These are phyloP conservation scores for Eimeria necatrix DNA, from an alignment of 169 alveolate species.

Conservation along the genomic window DNA sequence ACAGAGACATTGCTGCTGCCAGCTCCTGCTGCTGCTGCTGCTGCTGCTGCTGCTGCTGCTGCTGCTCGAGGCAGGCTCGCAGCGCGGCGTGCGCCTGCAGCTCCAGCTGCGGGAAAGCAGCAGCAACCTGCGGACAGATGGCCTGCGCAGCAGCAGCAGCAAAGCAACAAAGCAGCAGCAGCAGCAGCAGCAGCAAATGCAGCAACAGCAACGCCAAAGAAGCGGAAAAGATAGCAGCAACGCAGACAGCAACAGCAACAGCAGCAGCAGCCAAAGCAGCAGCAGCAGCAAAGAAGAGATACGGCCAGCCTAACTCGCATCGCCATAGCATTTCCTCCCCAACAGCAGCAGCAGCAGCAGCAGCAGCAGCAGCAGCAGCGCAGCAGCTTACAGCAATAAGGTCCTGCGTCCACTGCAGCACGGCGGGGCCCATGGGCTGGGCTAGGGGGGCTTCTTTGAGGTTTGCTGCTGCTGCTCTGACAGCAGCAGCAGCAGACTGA, in stretches of 20 bases:
- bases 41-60: background rate
- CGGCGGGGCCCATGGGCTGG: background rate
- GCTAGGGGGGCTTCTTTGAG: background rate
- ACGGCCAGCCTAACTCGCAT: too few species aligned
- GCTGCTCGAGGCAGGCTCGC: background rate
- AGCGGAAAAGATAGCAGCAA: background rate
- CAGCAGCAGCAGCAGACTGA: background rate
- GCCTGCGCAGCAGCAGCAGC: background rate
- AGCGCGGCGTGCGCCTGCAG: background rate
- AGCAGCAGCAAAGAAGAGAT: too few species aligned
- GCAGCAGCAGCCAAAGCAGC: too few species aligned
- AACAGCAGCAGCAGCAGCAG: background rate
- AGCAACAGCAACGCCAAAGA: background rate
- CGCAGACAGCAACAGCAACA: background rate
- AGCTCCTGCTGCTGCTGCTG: background rate
- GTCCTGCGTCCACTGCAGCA: constrained; percentile 29
- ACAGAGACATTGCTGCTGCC: background rate
- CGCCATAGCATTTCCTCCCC: too few species aligned
- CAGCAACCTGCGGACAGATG: background rate
- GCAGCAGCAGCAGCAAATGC: constrained; percentile 27
- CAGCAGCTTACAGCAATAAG: background rate
- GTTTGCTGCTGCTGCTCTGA: background rate
- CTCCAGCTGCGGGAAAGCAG: background rate
- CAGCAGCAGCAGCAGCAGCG: background rate
- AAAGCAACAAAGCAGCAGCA: background rate